Conservation (phyloP, 306 rosid genomes). For the Lathyrus sativus region DNA sequence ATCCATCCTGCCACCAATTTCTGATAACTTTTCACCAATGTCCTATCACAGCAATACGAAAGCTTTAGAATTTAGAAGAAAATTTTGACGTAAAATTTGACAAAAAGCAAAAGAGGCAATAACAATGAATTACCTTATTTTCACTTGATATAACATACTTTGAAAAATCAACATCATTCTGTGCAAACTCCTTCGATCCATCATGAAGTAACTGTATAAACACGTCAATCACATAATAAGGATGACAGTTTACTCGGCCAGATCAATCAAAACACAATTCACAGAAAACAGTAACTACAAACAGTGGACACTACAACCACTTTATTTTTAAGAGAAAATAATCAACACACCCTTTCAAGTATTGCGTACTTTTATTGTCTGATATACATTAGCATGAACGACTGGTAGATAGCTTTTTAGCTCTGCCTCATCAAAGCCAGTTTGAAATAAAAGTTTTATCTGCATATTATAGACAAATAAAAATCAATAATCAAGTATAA, state of each 20-base stretch:
- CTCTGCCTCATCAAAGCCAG: constrained; percentile 96
- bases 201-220: constrained; percentile 78
- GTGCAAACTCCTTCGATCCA: constrained; percentile 90
- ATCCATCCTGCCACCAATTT: constrained; percentile 82
- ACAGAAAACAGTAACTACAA: constrained; percentile 31
- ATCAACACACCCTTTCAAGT: constrained; percentile 99
- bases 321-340: constrained; percentile 69
- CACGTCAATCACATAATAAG: constrained; percentile 32
- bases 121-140: constrained; percentile 61
- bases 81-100: not conserved
- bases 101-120: constrained; percentile 7
- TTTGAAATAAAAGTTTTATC: constrained; percentile 96
- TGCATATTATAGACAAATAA: constrained; percentile 44
- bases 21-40: constrained; percentile 81
- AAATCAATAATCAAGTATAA: constrained; percentile 29
- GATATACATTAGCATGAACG: constrained; percentile 98
- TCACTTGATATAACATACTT: constrained; percentile 72
- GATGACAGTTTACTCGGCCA: constrained; percentile 33
- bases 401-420: constrained; percentile 86
- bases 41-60: constrained; percentile 52
- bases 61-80: constrained; percentile 24
- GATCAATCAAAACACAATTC: constrained; percentile 41
- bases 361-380: constrained; percentile 99
- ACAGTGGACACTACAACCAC: constrained; percentile 49
- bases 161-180: constrained; percentile 58